Evolutionary conservation across 2,329 filamentous ascomycete genomes (phyloP), one percentile per base, ranked within the genome.

Genomic region (Parastagonospora nodorum): DNA sequence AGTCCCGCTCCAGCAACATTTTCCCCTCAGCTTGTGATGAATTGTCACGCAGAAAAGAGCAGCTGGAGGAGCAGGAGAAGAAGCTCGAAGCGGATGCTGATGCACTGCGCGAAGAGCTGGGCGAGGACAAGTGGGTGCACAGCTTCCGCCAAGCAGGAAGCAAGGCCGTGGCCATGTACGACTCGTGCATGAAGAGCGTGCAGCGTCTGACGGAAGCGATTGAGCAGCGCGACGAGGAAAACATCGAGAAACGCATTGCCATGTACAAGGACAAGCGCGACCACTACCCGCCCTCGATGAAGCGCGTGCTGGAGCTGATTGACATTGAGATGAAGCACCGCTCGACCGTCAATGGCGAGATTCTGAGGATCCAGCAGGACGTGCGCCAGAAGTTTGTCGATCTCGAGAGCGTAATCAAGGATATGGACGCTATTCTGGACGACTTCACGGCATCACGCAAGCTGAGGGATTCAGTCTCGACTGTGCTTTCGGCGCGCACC

Each of bases 341-440:
- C n/a, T 80, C 97, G 42, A 97, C 94, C 0, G 91, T 97, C 48
- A 97, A 99, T 68, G 94, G 94, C 38, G 94, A 97, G 74, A 94
- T 97, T 55, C 75, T 97, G 27, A 85, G 92, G 38, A 79, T 97
- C 29, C 88, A 96, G 65, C 84, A 86, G 6, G 92, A 97, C 64
- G 88, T 97, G 78, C 87, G 66, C 81, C 85, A n/a, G 87, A 88
- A 63, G 95, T 92, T 84, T 19, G 84, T 88, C 58, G 82, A 84
- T 4, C 77, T 97, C 44, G 90, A 92, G 67, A 81, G 82, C 11
- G 85, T 89, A 55, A 93, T 94, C 77, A 82, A 79, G 51, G 88
- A 92, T 5, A 86, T 94, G 77, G 90, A 96, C 70, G 68, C 80
- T 6, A 77, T 84, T 12, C 71, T 97, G 29, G 90, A 94, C 50